Percentiles rank a stretch among this genome's conserved stretches.
phyloP scores from a whole-genome alignment of 2,329 filamentous ascomycete genomes.

The Dothistroma septosporum region DNA sequence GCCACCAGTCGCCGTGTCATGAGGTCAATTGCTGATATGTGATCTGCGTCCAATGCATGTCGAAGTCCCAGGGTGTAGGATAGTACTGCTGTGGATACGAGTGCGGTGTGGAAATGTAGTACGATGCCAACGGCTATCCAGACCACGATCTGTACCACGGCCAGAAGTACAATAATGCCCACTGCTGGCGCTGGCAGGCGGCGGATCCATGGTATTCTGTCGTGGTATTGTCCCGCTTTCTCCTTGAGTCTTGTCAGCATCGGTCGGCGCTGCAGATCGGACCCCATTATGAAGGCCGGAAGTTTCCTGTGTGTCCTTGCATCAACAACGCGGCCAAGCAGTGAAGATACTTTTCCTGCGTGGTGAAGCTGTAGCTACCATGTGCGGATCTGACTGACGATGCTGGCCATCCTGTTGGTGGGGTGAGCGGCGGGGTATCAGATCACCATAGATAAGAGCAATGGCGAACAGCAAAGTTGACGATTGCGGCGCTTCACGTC shows the following conservation, averaged over 20 bases:
- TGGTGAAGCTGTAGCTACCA: neutral
- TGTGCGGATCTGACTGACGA: neutral
- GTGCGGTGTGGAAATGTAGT: slow-evolving; percentile 44
- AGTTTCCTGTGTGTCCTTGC: neutral
- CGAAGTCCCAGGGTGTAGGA: slow-evolving; percentile 85
- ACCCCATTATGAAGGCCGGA: slow-evolving; percentile 5
- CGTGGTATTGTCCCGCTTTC: slow-evolving; percentile 41
- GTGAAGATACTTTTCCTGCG: neutral
- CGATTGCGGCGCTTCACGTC: no score
- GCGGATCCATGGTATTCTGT: slow-evolving; percentile 51
- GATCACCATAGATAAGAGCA: neutral
- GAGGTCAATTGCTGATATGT: slow-evolving; percentile 86
- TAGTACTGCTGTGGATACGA: slow-evolving; percentile 76
- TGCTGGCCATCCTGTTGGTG: neutral
- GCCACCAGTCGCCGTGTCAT: slow-evolving; percentile 89
- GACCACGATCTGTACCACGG: slow-evolving; percentile 52
- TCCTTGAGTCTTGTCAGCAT: slow-evolving; percentile 18
- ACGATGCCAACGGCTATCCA: slow-evolving; percentile 58
- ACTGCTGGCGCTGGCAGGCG: slow-evolving; percentile 55
- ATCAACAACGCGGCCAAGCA: neutral
- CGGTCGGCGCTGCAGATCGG: slow-evolving; percentile 5
- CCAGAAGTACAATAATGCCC: slow-evolving; percentile 53
- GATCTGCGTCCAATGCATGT: slow-evolving; percentile 96
- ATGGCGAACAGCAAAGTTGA: no score
- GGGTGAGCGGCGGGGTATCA: slow-evolving; percentile 15